Evolutionary conservation across 2,329 filamentous ascomycete species (phyloP).

Genomic region (Ramularia endophylla): DNA sequence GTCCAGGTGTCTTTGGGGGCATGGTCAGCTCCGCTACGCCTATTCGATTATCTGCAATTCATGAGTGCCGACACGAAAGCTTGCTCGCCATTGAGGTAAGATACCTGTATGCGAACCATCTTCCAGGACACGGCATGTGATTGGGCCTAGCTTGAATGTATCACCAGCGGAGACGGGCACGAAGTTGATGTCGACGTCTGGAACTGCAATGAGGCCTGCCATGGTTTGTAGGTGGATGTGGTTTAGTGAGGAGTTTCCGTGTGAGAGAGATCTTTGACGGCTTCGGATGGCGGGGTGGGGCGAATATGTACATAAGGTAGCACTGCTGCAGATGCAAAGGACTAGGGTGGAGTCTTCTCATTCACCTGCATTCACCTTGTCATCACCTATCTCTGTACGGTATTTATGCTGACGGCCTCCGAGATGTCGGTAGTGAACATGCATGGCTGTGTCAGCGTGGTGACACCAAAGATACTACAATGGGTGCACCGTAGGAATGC

Average conservation of each 20-base stretch:
- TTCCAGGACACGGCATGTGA: conserved; percentile 48
- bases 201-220: conserved; percentile 31
- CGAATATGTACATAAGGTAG: no score
- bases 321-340: no score
- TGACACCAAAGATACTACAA: no score
- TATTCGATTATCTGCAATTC: conserved; percentile 41
- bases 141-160: conserved; percentile 44
- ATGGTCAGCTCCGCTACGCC: conserved; percentile 46
- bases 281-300: no score
- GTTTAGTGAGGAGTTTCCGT: conserved; percentile 49
- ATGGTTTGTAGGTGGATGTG: conserved; percentile 6
- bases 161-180: conserved; percentile 45
- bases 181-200: conserved; percentile 42
- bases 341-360: no score
- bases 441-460: no score
- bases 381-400: no score
- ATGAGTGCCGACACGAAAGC: not conserved
- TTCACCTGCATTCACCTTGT: no score
- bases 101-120: conserved; percentile 46
- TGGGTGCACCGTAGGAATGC: no score
- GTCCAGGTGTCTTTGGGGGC: conserved; percentile 42
- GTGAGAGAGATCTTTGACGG: no score
- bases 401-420: no score
- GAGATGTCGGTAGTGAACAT: no score
- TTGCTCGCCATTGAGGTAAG: conserved; percentile 4